Conservation (phyloP, 495 filamentous ascomycete species). For the Aspergillus leporis region DNA sequence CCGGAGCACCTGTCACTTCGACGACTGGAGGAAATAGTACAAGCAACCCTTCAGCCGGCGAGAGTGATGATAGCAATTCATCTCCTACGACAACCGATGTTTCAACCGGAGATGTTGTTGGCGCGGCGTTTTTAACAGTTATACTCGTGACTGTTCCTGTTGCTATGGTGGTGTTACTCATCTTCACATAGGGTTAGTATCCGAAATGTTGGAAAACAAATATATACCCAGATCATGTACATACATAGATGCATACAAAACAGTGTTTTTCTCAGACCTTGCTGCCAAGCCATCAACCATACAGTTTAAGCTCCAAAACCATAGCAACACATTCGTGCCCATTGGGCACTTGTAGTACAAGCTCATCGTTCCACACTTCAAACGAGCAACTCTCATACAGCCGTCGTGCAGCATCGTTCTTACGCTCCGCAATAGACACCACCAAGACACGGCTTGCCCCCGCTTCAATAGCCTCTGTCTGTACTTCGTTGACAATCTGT, state of each 20-base stretch:
- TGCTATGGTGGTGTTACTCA: background rate
- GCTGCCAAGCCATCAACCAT: background rate
- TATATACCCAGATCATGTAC: background rate
- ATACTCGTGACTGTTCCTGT: background rate
- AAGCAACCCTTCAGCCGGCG: conserved; percentile 52
- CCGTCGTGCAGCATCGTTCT: background rate
- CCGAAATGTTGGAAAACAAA: background rate
- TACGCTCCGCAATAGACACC: background rate
- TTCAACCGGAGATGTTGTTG: conserved; percentile 52
- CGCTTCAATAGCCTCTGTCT: background rate
- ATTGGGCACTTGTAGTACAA: background rate
- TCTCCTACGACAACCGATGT: conserved; percentile 31
- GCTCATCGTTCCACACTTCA: background rate
- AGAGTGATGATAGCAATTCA: conserved; percentile 13
- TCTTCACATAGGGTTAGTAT: background rate
- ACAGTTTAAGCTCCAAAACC: background rate
- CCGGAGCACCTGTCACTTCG: conserved; percentile 45
- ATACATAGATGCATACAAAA: background rate
- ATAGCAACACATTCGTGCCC: background rate
- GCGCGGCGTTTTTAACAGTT: conserved; percentile 57
- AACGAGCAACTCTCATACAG: background rate
- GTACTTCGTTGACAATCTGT: background rate
- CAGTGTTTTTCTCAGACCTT: background rate
- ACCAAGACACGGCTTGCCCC: background rate
- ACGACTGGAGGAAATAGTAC: conserved; percentile 57